These are phyloP conservation scores for Metschnikowia cubensis DNA, from an alignment of 805 yeast species.

Conservation along the genomic window DNA sequence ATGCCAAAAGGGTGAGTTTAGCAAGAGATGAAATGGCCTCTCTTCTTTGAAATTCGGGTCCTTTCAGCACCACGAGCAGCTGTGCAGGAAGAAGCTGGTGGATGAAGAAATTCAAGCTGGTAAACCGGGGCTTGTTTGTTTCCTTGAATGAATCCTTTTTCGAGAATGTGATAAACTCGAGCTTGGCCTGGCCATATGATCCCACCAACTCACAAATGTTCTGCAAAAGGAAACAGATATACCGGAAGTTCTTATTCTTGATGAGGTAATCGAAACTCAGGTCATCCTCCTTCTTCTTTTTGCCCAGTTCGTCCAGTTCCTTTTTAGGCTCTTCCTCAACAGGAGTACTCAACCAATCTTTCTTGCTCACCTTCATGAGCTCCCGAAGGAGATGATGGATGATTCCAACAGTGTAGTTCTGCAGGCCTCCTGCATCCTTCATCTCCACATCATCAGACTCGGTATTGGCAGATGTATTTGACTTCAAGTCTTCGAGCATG, in stretches of 20 bases:
- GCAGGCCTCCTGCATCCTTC: slow-evolving; percentile 20
- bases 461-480: not conserved
- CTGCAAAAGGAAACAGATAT: slow-evolving; percentile 65
- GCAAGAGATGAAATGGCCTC: slow-evolving; percentile 58
- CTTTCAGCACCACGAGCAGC: slow-evolving; percentile 34
- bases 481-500: slow-evolving; percentile 8
- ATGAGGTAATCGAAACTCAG: slow-evolving; percentile 20
- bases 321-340: slow-evolving; percentile 4
- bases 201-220: slow-evolving; percentile 65
- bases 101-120: slow-evolving; percentile 71
- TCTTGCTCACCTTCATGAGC: slow-evolving; percentile 46
- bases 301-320: not conserved
- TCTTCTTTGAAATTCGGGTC: slow-evolving; percentile 47
- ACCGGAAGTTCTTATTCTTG: slow-evolving; percentile 56
- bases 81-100: slow-evolving; percentile 67
- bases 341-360: slow-evolving; percentile 35
- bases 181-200: slow-evolving; percentile 76
- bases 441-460: slow-evolving; percentile 26
- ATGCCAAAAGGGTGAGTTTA: slow-evolving; percentile 53
- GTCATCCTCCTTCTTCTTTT: slow-evolving; percentile 8
- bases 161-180: slow-evolving; percentile 76
- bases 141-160: slow-evolving; percentile 44
- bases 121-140: slow-evolving; percentile 62
- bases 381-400: slow-evolving; percentile 62
- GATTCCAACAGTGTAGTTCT: slow-evolving; percentile 46